Percentiles rank a stretch among this genome's conserved stretches.
Evolutionary conservation across 345 rosid species (phyloP).

Genomic region (Euphorbia pulcherrima): DNA sequence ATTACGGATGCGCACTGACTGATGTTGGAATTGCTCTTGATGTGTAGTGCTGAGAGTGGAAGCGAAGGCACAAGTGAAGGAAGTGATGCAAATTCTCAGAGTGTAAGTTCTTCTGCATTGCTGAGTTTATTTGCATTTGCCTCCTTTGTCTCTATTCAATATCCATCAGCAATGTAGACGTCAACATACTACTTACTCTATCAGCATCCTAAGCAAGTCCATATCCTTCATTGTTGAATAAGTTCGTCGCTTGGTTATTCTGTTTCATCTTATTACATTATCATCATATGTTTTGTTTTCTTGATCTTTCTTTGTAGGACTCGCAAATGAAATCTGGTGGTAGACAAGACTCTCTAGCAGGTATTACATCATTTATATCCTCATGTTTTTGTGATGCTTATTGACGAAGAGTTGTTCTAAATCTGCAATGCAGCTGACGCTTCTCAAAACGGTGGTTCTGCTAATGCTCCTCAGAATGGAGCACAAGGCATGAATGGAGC

Average conservation of each 20-base stretch:
- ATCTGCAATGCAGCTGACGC: slow-evolving; percentile 44
- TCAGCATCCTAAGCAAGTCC: background rate
- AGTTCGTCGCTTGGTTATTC: background rate
- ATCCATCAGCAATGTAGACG: background rate
- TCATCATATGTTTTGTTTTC: slow-evolving; percentile 8
- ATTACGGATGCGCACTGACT: slow-evolving; percentile 19
- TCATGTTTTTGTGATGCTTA: slow-evolving; percentile 4
- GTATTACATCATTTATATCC: slow-evolving; percentile 25
- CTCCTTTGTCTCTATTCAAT: background rate
- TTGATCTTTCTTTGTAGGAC: slow-evolving; percentile 38
- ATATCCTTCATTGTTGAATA: background rate
- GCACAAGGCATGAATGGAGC: slow-evolving; percentile 48
- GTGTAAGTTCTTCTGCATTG: slow-evolving; percentile 46
- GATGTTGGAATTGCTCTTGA: slow-evolving; percentile 17
- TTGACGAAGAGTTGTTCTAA: slow-evolving; percentile 16
- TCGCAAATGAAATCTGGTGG: slow-evolving; percentile 74
- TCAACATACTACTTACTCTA: background rate
- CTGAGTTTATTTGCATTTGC: slow-evolving; percentile 8
- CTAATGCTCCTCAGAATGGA: slow-evolving; percentile 63
- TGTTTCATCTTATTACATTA: background rate
- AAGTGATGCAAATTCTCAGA: slow-evolving; percentile 89
- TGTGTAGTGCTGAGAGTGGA: slow-evolving; percentile 72
- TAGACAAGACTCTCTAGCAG: slow-evolving; percentile 66
- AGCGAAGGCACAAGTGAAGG: slow-evolving; percentile 98
- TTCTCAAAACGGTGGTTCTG: slow-evolving; percentile 75